Conservation (phyloP, 2,329 filamentous ascomycete species). For the Diaporthe vexans region DNA sequence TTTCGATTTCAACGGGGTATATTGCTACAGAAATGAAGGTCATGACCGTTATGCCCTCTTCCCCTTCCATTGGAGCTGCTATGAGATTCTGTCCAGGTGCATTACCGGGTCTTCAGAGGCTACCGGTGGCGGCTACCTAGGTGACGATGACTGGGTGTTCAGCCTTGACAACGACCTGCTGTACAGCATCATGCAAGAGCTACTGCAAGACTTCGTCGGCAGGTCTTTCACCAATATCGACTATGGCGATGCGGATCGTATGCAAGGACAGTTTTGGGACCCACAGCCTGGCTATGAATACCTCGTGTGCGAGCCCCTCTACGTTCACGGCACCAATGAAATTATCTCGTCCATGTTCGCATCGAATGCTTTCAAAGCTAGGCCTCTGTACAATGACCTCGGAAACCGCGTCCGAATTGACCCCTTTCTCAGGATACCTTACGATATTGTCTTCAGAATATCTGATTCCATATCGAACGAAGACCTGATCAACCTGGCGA, state of each 20-base stretch:
- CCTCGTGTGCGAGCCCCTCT: slow-evolving; percentile 7
- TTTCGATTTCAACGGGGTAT: not conserved
- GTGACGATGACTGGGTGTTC: slow-evolving; percentile 14
- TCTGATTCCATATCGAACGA: not conserved
- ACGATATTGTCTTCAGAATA: slow-evolving; percentile 6
- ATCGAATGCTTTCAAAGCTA: not conserved
- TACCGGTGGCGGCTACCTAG: not conserved
- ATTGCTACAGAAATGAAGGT: not conserved
- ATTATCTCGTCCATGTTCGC: not conserved
- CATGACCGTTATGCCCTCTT: not conserved
- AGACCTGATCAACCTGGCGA: slow-evolving; percentile 12
- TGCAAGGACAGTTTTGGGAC: not conserved
- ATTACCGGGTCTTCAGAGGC: not conserved
- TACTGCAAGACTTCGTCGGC: not conserved
- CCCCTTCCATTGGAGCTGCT: slow-evolving; percentile 35
- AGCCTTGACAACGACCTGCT: slow-evolving; percentile 32
- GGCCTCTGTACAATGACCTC: not conserved
- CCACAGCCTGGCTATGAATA: not conserved
- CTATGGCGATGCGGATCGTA: not conserved
- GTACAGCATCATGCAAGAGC: slow-evolving; percentile 17
- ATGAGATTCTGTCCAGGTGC: slow-evolving; percentile 14
- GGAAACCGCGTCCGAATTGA: slow-evolving; percentile 1
- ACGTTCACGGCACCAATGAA: not conserved
- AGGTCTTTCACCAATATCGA: not conserved
- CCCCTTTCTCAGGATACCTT: slow-evolving; percentile 8